A percentile compares a stretch with the other conserved stretches of the same genome.
phyloP scores from a whole-genome alignment of 306 rosid species.

The Prunus salicina region DNA sequence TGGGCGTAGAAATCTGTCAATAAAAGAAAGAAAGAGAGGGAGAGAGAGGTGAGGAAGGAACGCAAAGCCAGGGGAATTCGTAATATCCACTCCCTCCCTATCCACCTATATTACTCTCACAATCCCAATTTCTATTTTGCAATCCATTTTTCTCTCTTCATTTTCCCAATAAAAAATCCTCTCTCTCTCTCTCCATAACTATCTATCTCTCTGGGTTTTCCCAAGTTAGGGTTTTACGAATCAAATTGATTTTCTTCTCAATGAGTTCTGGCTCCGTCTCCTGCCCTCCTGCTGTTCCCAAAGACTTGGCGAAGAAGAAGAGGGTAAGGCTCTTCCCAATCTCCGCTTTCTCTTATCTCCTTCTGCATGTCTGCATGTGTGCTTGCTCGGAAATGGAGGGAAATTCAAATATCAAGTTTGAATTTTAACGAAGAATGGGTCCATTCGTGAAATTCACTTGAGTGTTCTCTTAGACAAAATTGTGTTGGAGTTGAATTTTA shows the following conservation, averaged over 20 bases:
- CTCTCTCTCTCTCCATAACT: too few relatives aligned
- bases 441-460: not conserved
- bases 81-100: slow-evolving; percentile 63
- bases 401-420: not conserved
- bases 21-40: not conserved
- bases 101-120: slow-evolving; percentile 1
- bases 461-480: not conserved
- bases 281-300: slow-evolving; percentile 29
- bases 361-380: not conserved
- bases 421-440: not conserved
- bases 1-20: not conserved
- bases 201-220: not conserved
- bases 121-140: not conserved
- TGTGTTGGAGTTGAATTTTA: not conserved
- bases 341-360: not conserved
- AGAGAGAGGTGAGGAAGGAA: not conserved
- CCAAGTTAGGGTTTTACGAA: slow-evolving; percentile 14
- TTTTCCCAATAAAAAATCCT: not conserved
- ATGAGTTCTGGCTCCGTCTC: slow-evolving; percentile 41
- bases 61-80: slow-evolving; percentile 6
- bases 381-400: slow-evolving; percentile 3
- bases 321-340: slow-evolving; percentile 19
- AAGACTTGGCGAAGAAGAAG: slow-evolving; percentile 45
- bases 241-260: slow-evolving; percentile 1
- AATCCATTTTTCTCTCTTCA: slow-evolving; percentile 10